Evolutionary conservation across 768 basidiomycete genomes (phyloP), one percentile per base, ranked within the genome.

Genomic region (Myochromella boudieri): DNA sequence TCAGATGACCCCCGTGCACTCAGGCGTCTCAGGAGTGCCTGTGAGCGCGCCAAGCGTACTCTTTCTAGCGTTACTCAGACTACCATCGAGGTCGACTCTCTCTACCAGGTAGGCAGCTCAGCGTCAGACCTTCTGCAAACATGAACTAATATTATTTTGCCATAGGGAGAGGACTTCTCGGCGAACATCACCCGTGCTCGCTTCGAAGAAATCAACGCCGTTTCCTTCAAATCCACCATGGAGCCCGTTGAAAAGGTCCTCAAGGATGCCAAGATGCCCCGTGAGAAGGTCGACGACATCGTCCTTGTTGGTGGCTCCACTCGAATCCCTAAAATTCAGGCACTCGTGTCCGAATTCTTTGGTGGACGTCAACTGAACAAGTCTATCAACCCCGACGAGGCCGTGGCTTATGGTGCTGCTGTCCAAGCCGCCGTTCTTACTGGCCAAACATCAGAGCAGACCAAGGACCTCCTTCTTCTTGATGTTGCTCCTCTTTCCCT

Each of bases 301-400:
- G 97, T 99, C 67, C 91, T 99, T 50, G 97, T 99, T 56, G 97
- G 97, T 77, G 97, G 97, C 54, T 99, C 97, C 48, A 99, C 97
- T 60, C 97, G 97, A 84, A 99, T 99, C 66, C 97, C 97, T 56
- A 97, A 97, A 79, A 91, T 99, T 58, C 95, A 97, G 73, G 81
- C 94, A 22, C 86, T 99, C 50, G 97, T 99, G 43, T 97, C 95
- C 48, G 97, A 99, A 68, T 95, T 86, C 82, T 99, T 99, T 68
- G 91, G 91, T 69, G 94, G 93, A 52, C 93, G 95, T 61, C 91
- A 95, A 68, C 75, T 97, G 66, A 98, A 98, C 86, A 99, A 99
- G 81, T 97, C 94, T 49, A 99, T 99, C 77, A 99, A 99, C 82
- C 97, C 97, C 54, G 97, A 99, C 64, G 97, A 99, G 77, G 97